Conservation (phyloP, 495 filamentous ascomycete genomes). For the Aspergillus sparsus region DNA sequence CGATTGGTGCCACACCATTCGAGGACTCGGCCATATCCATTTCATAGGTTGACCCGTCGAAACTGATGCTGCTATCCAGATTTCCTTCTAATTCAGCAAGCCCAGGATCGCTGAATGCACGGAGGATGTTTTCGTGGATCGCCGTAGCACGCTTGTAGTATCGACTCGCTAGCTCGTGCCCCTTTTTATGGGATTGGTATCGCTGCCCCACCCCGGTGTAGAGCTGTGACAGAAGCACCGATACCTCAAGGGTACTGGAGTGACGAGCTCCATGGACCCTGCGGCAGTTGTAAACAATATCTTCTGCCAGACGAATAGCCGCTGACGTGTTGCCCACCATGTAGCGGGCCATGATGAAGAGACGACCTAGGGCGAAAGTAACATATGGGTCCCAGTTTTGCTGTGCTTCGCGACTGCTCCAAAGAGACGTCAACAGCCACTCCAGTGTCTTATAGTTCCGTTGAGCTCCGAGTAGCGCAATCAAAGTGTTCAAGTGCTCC, state of each 20-base stretch:
- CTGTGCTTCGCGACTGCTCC: constrained; percentile 40
- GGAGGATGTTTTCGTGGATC: constrained; percentile 43
- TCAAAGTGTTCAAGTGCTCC: constrained; percentile 39
- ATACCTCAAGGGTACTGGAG: constrained; percentile 40
- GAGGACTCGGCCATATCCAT: constrained; percentile 1
- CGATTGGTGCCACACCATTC: constrained; percentile 13
- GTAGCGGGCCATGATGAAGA: constrained; percentile 41
- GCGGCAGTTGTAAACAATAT: constrained; percentile 48
- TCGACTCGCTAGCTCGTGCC: constrained; percentile 38
- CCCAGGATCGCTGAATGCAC: constrained; percentile 34
- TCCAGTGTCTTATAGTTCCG: constrained; percentile 39
- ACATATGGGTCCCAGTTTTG: constrained; percentile 26
- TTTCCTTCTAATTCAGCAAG: constrained; percentile 31
- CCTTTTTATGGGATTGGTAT: constrained; percentile 35
- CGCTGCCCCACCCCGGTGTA: constrained; percentile 37
- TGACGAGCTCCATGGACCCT: constrained; percentile 43
- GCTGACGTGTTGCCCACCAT: constrained; percentile 33
- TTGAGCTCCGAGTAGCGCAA: constrained; percentile 39
- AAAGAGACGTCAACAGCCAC: constrained; percentile 37
- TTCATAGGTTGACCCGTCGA: constrained; percentile 19
- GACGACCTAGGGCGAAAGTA: constrained; percentile 40
- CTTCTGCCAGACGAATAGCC: constrained; percentile 43
- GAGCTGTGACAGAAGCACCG: constrained; percentile 39
- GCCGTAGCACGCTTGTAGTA: constrained; percentile 43
- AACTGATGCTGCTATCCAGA: constrained; percentile 23